Conservation (phyloP, 345 rosid genomes). For the Pistacia vera region DNA sequence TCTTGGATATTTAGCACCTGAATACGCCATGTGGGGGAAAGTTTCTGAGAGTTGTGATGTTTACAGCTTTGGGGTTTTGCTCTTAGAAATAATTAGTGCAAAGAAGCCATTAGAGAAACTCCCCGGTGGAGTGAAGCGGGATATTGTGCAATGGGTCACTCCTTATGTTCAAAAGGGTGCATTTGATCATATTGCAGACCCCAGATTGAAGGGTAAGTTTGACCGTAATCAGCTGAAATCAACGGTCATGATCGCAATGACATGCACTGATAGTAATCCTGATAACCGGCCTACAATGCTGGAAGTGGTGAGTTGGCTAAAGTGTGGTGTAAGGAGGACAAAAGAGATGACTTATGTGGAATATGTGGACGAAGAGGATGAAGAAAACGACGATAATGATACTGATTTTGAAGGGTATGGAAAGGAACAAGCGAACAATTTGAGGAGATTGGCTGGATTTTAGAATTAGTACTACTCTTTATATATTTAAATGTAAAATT, state of each 20-base stretch:
- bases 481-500: constrained; percentile 6
- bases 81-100: constrained; percentile 57
- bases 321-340: constrained; percentile 29
- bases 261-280: constrained; percentile 47
- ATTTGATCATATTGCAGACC: constrained; percentile 51
- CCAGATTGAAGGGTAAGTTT: constrained; percentile 48
- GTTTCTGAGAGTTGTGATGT: constrained; percentile 68
- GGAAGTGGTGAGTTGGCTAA: constrained; percentile 61
- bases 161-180: constrained; percentile 58
- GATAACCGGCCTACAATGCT: constrained; percentile 60
- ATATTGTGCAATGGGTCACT: constrained; percentile 61
- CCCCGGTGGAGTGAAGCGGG: constrained; percentile 51
- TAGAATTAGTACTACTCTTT: constrained; percentile 3
- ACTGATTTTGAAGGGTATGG: constrained; percentile 24
- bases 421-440: constrained; percentile 7
- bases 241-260: constrained; percentile 39
- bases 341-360: constrained; percentile 24
- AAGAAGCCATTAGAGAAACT: constrained; percentile 64
- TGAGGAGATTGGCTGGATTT: neutral
- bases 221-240: constrained; percentile 40
- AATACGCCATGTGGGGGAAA: constrained; percentile 89
- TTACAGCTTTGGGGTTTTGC: constrained; percentile 67
- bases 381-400: constrained; percentile 4
- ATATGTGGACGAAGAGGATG: constrained; percentile 17
- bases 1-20: constrained; percentile 70